phyloP scores from a whole-genome alignment of 352 stramenopile species.

The Phytophthora kernoviae region DNA sequence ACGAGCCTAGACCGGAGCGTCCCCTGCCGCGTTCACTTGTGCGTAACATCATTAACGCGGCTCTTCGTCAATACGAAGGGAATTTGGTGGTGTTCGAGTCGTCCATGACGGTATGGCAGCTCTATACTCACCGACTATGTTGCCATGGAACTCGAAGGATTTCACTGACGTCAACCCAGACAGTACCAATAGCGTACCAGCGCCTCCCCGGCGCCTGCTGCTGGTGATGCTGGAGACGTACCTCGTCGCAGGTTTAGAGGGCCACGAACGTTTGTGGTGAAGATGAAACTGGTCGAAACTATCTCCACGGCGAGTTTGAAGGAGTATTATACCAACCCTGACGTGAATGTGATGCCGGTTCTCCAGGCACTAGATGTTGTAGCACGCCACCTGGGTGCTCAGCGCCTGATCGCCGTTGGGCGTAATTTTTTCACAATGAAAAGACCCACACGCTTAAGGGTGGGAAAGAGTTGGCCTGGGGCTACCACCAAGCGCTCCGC shows the following conservation, averaged over 20 bases:
- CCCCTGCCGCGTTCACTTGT: conserved; percentile 39
- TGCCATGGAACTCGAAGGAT: conserved; percentile 41
- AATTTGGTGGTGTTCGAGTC: conserved; percentile 46
- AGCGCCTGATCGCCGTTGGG: conserved; percentile 51
- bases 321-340: conserved; percentile 42
- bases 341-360: conserved; percentile 47
- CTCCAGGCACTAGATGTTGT: conserved; percentile 63
- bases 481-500: conserved; percentile 66
- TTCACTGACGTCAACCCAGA: conserved; percentile 48
- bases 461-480: conserved; percentile 63
- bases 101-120: conserved; percentile 50
- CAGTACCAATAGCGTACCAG: background rate
- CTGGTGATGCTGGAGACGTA: background rate
- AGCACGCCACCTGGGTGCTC: conserved; percentile 40
- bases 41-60: conserved; percentile 42
- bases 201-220: conserved; percentile 9
- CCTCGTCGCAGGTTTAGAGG: conserved; percentile 20
- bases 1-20: conserved; percentile 8
- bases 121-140: conserved; percentile 38
- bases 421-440: conserved; percentile 66
- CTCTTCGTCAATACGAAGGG: conserved; percentile 38
- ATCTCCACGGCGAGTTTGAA: conserved; percentile 39
- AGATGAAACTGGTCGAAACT: conserved; percentile 50
- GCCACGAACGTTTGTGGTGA: conserved; percentile 54
- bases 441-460: conserved; percentile 46